Conservation (phyloP, 306 rosid species). For the Quercus mongolica region DNA sequence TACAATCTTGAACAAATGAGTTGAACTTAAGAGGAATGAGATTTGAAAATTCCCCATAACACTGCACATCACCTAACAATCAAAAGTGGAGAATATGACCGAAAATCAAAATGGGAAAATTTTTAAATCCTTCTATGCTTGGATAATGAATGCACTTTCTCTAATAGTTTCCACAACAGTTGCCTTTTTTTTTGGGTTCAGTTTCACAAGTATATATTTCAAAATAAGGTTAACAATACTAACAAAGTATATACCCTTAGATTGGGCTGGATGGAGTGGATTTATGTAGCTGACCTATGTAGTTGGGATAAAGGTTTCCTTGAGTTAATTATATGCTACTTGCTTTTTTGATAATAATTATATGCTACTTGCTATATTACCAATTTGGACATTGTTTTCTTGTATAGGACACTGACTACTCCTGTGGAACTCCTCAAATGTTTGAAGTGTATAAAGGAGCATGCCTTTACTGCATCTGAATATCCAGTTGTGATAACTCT, state of each 20-base stretch:
- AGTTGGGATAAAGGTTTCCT: not conserved
- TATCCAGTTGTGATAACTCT: slow-evolving; percentile 92
- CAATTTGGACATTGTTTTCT: slow-evolving; percentile 12
- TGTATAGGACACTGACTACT: slow-evolving; percentile 78
- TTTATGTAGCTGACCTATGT: not conserved
- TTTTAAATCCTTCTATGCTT: not conserved
- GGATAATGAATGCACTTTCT: not conserved
- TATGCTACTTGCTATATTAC: not conserved
- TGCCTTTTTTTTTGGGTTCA: not conserved
- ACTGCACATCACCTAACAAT: not conserved
- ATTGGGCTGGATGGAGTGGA: not conserved
- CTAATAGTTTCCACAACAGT: not conserved
- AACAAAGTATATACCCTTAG: not conserved
- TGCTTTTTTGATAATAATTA: not conserved
- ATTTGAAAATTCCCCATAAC: not conserved
- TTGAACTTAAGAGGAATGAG: not conserved
- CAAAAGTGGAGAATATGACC: not conserved
- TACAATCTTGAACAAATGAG: not conserved
- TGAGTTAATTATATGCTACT: not conserved
- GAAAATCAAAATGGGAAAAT: not conserved
- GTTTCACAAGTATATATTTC: not conserved
- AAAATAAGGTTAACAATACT: too few relatives aligned
- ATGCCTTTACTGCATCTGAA: slow-evolving; percentile 78
- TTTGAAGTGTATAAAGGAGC: slow-evolving; percentile 74
- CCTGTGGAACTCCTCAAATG: slow-evolving; percentile 91